Conservation (phyloP, 129 eudicot species). For the Deinandra increscens region DNA sequence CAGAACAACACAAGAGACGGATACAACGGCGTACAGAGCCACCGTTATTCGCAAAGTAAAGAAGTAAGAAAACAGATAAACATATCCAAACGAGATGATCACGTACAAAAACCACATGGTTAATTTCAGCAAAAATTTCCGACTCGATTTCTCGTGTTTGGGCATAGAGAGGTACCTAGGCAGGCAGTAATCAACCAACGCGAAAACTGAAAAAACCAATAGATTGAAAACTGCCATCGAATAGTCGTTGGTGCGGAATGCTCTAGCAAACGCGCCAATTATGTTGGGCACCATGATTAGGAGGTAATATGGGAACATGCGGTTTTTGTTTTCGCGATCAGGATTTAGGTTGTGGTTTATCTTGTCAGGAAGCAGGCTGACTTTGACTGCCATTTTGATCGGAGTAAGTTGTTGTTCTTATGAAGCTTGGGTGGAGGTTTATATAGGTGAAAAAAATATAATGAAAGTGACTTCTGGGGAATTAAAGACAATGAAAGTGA, state of each 20-base stretch:
- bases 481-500: no score
- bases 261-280: background rate
- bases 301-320: background rate
- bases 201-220: background rate
- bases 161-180: slow-evolving; percentile 11
- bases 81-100: background rate
- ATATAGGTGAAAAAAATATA: no score
- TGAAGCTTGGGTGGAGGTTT: no score
- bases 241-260: background rate
- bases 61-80: slow-evolving; percentile 1
- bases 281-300: slow-evolving; percentile 10
- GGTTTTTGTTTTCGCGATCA: background rate
- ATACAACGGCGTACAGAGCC: slow-evolving; percentile 13
- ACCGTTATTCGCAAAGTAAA: background rate
- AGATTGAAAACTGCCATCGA: slow-evolving; percentile 1
- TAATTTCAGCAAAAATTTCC: slow-evolving; percentile 11
- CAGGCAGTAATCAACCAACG: slow-evolving; percentile 5
- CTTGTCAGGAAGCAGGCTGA: background rate
- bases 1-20: background rate
- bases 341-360: background rate
- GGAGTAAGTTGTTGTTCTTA: no score
- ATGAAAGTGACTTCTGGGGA: no score
- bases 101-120: slow-evolving; percentile 1
- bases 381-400: background rate
- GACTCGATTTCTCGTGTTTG: slow-evolving; percentile 9